Evolutionary conservation across 148 eudicot genomes (phyloP), one percentile per base, ranked within the genome.

Genomic region (Camellia sinensis): DNA sequence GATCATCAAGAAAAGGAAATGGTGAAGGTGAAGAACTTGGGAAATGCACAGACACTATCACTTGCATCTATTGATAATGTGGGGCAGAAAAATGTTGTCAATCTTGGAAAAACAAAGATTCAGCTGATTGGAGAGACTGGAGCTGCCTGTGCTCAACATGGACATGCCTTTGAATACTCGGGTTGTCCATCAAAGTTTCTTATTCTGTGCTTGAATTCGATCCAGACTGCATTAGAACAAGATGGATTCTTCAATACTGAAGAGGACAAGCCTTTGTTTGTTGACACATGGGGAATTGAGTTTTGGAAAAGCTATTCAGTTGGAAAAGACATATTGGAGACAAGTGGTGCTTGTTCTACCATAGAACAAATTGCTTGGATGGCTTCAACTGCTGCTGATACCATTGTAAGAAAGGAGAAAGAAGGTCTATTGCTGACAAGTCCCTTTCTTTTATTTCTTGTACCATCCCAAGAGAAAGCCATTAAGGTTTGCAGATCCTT

Each of bases 281-380:
- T 77, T 40, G 73, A 88, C 75, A 41, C 85, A 43, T 93, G 99
- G 99, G 99, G 99, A 44, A 71, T 85, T 86, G 89, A 95, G 78
- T 93, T 92, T 76, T 95, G 97, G 99, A 89, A 86, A 76, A 80
- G 82, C 77, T 92, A 82, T 87, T 84, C 88, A 7, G 37, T 52
- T 78, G 95, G 97, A 45, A 85, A 80, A 75, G 93, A 93, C 83
- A 77, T 92, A 64, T 37, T 93, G 67, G 98, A 91, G 78, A 89
- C 83, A 11, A 85, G 87, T 80, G 87, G 87, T 65, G 80, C 82
- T 81, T 84, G 88, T 84, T 83, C 97, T 9, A 87, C 88, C 12
- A 29, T 84, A 65, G 89, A 93, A 78, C 93, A 93, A 77, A 92
- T 93, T 80, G 92, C 99, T 71, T 95, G 99, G 99, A 84, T 92